Evolutionary conservation across 306 rosid species (phyloP).

Genomic region (Ceratonia siliqua): DNA sequence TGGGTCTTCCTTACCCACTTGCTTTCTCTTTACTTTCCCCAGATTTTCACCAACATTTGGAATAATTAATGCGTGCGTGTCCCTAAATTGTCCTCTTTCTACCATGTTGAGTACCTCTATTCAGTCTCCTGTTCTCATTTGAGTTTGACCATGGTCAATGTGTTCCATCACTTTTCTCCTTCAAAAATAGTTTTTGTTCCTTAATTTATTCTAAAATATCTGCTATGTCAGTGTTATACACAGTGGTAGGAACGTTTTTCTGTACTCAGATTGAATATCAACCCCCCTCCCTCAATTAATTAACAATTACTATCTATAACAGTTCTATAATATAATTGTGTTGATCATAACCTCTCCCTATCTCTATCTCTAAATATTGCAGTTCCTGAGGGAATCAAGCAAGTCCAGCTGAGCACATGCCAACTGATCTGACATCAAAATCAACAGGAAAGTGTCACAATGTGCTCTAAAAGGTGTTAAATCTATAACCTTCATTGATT

Average conservation of each 20-base stretch:
- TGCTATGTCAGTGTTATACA: not conserved
- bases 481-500: conserved; percentile 7
- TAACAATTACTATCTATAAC: not conserved
- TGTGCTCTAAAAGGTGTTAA: conserved; percentile 1
- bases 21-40: conserved; percentile 30
- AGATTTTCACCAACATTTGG: conserved; percentile 30
- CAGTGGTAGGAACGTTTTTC: not conserved
- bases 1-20: conserved; percentile 44
- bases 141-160: conserved; percentile 38
- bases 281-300: not conserved
- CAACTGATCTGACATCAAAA: conserved; percentile 34
- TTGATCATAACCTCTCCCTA: conserved; percentile 10
- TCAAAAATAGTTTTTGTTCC: not conserved
- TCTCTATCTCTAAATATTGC: not conserved
- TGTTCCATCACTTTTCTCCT: conserved; percentile 3
- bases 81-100: conserved; percentile 4
- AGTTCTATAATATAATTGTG: not conserved
- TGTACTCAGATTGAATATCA: not conserved
- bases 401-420: conserved; percentile 35
- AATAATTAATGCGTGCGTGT: conserved; percentile 41
- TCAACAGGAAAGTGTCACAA: conserved; percentile 42
- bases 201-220: not conserved
- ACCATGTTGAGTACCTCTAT: conserved; percentile 25
- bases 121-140: conserved; percentile 31
- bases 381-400: conserved; percentile 33